These are phyloP conservation scores for Lentithecium fluviatile DNA, from an alignment of 495 filamentous ascomycete species.

Conservation along the genomic window DNA sequence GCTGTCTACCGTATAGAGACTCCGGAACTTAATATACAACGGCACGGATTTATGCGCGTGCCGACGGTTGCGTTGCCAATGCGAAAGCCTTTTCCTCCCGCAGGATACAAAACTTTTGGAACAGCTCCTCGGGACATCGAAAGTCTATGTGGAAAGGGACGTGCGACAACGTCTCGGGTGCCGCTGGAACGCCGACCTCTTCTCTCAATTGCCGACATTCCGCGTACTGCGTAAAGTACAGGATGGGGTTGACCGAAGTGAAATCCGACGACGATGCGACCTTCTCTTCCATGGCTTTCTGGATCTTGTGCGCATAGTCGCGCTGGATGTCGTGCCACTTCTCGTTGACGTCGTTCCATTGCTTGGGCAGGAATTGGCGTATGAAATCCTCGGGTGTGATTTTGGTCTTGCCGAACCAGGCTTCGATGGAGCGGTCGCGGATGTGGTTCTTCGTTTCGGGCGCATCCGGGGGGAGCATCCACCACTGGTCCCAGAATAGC, in stretches of 20 bases:
- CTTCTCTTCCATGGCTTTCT: slow-evolving; percentile 25
- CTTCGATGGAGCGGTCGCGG: slow-evolving; percentile 20
- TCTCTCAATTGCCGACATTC: slow-evolving; percentile 17
- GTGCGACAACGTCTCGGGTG: slow-evolving; percentile 15
- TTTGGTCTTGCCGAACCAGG: slow-evolving; percentile 23
- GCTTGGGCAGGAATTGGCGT: slow-evolving; percentile 19
- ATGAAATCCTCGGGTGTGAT: slow-evolving; percentile 14
- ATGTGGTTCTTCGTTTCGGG: slow-evolving; percentile 25
- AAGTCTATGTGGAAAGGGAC: slow-evolving; percentile 35
- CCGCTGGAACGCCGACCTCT: background rate
- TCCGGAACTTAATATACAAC: too few relatives aligned
- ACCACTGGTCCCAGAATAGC: slow-evolving; percentile 32
- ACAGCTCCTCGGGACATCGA: slow-evolving; percentile 29
- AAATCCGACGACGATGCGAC: background rate
- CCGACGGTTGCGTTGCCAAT: background rate
- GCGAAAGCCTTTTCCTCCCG: background rate
- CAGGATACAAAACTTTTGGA: slow-evolving; percentile 12
- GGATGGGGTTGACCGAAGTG: slow-evolving; percentile 17
- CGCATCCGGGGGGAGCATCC: background rate
- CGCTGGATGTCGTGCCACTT: slow-evolving; percentile 26
- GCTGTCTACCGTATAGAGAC: too few relatives aligned
- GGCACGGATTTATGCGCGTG: background rate
- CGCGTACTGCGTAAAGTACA: slow-evolving; percentile 25
- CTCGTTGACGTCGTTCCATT: slow-evolving; percentile 32
- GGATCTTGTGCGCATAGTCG: slow-evolving; percentile 20